Evolutionary conservation across 495 filamentous ascomycete genomes (phyloP).

Genomic region (Delitschia confertaspora): DNA sequence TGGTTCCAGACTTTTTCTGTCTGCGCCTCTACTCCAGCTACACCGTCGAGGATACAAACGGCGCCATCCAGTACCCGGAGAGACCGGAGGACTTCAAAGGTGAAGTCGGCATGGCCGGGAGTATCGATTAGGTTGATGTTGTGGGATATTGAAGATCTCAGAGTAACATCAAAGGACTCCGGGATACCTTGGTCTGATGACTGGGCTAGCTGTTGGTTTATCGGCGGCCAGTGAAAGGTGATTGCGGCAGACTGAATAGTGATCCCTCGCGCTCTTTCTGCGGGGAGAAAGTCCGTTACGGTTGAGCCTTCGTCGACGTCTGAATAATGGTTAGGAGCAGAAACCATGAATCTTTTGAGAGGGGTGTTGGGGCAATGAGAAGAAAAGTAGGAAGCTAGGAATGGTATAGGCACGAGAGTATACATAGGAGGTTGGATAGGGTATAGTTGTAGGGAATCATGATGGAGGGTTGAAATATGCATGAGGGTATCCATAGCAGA

Average conservation of each 20-base stretch:
- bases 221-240: conserved; percentile 76
- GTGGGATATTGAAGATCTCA: conserved; percentile 37
- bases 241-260: conserved; percentile 98
- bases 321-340: conserved; percentile 24
- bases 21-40: conserved; percentile 95
- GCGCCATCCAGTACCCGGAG: conserved; percentile 89
- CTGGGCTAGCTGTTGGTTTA: conserved; percentile 4
- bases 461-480: too few relatives aligned
- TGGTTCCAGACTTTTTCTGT: conserved; percentile 97
- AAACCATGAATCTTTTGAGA: not conserved
- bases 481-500: not conserved
- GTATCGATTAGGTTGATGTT: conserved; percentile 95
- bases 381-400: too few relatives aligned
- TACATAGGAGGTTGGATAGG: too few relatives aligned
- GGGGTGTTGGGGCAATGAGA: too few relatives aligned
- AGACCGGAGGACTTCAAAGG: conserved; percentile 92
- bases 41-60: conserved; percentile 90
- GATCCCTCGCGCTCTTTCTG: conserved; percentile 87
- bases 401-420: too few relatives aligned
- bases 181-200: not conserved
- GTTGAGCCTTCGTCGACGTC: conserved; percentile 97
- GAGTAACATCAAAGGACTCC: not conserved
- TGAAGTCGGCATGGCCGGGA: conserved; percentile 95
- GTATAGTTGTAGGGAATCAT: too few relatives aligned
- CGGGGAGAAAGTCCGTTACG: conserved; percentile 93